Conservation (phyloP, 352 stramenopile genomes). For the Nothophytophthora sp. region DNA sequence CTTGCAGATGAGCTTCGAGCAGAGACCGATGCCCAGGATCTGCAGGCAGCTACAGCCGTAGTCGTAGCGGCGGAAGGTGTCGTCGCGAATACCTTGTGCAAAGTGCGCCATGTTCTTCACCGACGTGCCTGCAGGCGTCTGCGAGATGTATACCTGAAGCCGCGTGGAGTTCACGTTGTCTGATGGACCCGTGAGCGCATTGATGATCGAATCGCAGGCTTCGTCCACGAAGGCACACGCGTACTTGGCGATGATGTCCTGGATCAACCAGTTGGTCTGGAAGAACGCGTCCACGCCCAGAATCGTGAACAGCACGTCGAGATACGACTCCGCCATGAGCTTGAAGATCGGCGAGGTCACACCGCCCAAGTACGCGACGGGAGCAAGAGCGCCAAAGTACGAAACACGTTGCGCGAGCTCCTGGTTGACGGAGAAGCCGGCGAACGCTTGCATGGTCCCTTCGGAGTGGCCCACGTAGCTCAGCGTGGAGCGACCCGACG, state of each 20-base stretch:
- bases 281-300: constrained; percentile 53
- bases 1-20: constrained; percentile 46
- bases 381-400: constrained; percentile 61
- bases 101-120: constrained; percentile 73
- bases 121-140: constrained; percentile 58
- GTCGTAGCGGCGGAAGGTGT: constrained; percentile 62
- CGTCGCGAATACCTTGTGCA: constrained; percentile 57
- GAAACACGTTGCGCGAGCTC: constrained; percentile 58
- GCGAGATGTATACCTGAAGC: constrained; percentile 64
- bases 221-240: constrained; percentile 49
- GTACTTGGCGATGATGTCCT: constrained; percentile 55
- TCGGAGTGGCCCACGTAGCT: constrained; percentile 69
- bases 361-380: constrained; percentile 43
- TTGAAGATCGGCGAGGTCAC: constrained; percentile 47
- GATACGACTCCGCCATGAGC: constrained; percentile 38
- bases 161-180: constrained; percentile 57
- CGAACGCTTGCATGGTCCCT: constrained; percentile 66
- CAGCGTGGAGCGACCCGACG: constrained; percentile 35
- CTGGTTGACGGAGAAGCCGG: constrained; percentile 55
- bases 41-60: constrained; percentile 51
- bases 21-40: constrained; percentile 36
- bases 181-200: constrained; percentile 48
- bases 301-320: constrained; percentile 45
- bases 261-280: constrained; percentile 44
- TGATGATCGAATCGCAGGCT: constrained; percentile 53